phyloP scores from a whole-genome alignment of 2,329 filamentous ascomycete genomes.

The Fusarium xylarioides region DNA sequence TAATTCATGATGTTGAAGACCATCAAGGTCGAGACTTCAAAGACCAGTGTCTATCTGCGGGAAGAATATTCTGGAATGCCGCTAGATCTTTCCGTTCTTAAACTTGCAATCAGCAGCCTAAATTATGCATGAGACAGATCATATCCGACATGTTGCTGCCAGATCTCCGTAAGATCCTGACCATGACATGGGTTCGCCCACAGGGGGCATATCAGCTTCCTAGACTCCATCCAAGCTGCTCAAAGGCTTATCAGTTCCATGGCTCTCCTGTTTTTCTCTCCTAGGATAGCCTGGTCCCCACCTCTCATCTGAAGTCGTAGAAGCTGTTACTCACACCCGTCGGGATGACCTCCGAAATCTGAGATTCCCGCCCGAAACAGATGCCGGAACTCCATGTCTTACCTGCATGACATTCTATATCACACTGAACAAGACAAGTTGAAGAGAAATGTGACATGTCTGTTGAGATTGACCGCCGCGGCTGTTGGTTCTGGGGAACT shows the following conservation, averaged over 20 bases:
- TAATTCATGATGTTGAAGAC: neutral
- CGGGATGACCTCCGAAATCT: slow-evolving; percentile 18
- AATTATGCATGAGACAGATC: neutral
- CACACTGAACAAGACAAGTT: neutral
- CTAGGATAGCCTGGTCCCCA: too few species aligned
- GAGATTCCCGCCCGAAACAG: slow-evolving; percentile 34
- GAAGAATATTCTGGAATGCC: neutral
- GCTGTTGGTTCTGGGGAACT: neutral
- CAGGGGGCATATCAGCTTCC: neutral
- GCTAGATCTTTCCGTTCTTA: neutral
- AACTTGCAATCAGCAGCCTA: neutral
- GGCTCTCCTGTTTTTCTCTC: rapidly evolving
- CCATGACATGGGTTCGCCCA: neutral
- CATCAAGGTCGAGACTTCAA: neutral
- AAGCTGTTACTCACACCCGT: slow-evolving; percentile 7
- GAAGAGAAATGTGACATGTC: neutral
- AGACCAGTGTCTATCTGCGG: too few species aligned
- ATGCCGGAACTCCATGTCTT: slow-evolving; percentile 13
- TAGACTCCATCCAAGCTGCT: rapidly evolving
- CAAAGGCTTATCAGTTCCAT: rapidly evolving
- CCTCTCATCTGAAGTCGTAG: neutral
- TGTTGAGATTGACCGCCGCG: neutral
- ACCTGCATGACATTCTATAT: neutral
- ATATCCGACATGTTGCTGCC: neutral
- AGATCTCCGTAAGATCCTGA: neutral